Conservation (phyloP, 2,329 filamentous ascomycete genomes). For the Phaeomoniella chlamydospora region DNA sequence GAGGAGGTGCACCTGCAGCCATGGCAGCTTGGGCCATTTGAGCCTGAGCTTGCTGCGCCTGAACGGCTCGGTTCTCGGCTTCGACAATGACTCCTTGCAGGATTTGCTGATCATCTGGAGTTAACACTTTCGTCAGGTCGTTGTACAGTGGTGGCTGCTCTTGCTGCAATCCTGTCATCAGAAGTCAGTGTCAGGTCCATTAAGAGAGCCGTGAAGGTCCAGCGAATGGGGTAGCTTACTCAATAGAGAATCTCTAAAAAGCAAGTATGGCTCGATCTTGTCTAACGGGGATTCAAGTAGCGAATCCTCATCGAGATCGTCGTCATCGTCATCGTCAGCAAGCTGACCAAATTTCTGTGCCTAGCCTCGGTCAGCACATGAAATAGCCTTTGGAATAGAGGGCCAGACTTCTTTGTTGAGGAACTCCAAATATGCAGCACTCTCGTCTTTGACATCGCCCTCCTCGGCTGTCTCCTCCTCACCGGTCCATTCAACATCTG, state of each 20-base stretch:
- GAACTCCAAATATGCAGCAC: conserved; percentile 89
- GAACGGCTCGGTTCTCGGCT: conserved; percentile 42
- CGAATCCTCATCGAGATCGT: conserved; percentile 83
- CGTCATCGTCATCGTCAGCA: conserved; percentile 62
- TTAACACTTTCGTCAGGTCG: conserved; percentile 63
- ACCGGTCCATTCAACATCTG: conserved; percentile 50
- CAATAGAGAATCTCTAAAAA: conserved; percentile 71
- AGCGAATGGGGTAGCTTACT: conserved; percentile 47
- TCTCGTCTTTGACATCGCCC: conserved; percentile 69
- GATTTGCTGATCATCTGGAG: conserved; percentile 64
- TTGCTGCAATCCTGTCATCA: conserved; percentile 59
- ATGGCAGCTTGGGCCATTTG: conserved; percentile 22
- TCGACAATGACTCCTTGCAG: conserved; percentile 65
- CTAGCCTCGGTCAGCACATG: conserved; percentile 23
- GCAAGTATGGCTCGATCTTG: conserved; percentile 82
- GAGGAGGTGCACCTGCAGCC: conserved; percentile 10
- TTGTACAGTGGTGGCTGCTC: conserved; percentile 83
- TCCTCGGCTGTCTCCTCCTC: conserved; percentile 48
- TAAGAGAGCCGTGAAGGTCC: too few relatives aligned
- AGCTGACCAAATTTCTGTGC: conserved; percentile 71
- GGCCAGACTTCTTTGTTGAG: conserved; percentile 66
- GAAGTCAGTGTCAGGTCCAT: too few relatives aligned
- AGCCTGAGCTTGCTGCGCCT: conserved; percentile 7
- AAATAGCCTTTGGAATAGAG: neutral
- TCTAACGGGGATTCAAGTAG: conserved; percentile 88